phyloP scores from a whole-genome alignment of 768 basidiomycete species.

The Tulasnella sp. region DNA sequence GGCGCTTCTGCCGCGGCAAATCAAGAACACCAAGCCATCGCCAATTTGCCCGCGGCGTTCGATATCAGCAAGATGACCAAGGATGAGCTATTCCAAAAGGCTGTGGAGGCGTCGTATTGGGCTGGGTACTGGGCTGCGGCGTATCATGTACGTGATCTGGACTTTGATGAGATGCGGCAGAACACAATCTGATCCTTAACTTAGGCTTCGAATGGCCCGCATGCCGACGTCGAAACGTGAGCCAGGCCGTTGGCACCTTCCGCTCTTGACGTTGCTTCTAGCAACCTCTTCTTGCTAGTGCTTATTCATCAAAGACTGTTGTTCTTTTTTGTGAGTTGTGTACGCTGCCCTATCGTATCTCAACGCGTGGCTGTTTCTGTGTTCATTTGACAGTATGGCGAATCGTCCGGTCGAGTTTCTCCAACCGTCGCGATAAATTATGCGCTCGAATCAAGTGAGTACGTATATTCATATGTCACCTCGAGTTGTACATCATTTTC shows the following conservation, averaged over 20 bases:
- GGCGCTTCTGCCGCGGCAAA: no score
- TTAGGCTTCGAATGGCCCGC: neutral
- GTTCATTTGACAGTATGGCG: neutral
- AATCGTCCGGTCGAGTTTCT: neutral
- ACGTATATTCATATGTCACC: neutral
- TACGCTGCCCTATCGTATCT: neutral
- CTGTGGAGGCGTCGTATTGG: conserved; percentile 80
- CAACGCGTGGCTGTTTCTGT: neutral
- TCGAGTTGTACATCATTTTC: neutral
- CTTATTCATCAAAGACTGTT: neutral
- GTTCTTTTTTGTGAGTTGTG: neutral
- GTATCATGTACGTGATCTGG: conserved; percentile 54
- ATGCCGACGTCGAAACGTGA: neutral
- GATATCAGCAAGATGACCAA: conserved; percentile 45
- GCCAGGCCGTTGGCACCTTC: neutral
- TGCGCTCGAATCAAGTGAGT: neutral
- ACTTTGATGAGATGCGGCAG: neutral
- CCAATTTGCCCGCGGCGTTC: conserved; percentile 32
- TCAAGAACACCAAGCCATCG: conserved; percentile 23
- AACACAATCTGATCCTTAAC: neutral
- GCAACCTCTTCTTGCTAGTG: neutral
- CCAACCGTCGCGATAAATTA: neutral
- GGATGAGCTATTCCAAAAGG: conserved; percentile 74
- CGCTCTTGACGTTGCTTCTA: neutral
- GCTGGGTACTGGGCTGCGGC: conserved; percentile 82